Percentiles rank a stretch among this genome's conserved stretches.
Evolutionary conservation across 352 stramenopile genomes (phyloP).

Genomic region (Phytophthora boehmeriae): DNA sequence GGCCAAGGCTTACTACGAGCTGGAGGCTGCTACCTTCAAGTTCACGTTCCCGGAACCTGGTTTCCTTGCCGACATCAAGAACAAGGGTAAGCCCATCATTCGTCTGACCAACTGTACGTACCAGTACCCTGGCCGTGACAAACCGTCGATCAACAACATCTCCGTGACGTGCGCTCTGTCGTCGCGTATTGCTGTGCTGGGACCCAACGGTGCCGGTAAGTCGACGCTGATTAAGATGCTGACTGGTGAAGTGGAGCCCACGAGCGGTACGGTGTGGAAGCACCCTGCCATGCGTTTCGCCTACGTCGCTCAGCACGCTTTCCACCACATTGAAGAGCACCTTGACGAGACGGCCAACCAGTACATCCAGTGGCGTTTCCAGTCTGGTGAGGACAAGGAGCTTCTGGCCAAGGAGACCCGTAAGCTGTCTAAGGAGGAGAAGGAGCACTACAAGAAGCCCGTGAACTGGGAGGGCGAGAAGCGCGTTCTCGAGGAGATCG

Average conservation of each 20-base stretch:
- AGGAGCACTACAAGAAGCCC: slow-evolving; percentile 94
- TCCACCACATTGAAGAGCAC: slow-evolving; percentile 98
- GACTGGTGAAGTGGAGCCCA: slow-evolving; percentile 83
- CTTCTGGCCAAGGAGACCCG: slow-evolving; percentile 92
- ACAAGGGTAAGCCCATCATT: slow-evolving; percentile 92
- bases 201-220: slow-evolving; percentile 95
- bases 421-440: slow-evolving; percentile 93
- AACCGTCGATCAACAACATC: slow-evolving; percentile 87
- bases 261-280: slow-evolving; percentile 78
- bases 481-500: slow-evolving; percentile 90
- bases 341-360: slow-evolving; percentile 94
- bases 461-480: slow-evolving; percentile 94
- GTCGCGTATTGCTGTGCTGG: slow-evolving; percentile 82
- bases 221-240: slow-evolving; percentile 97
- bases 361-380: slow-evolving; percentile 98
- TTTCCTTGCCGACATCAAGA: slow-evolving; percentile 91
- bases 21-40: slow-evolving; percentile 84
- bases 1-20: slow-evolving; percentile 90
- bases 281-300: slow-evolving; percentile 92
- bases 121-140: slow-evolving; percentile 77
- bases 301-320: slow-evolving; percentile 97
- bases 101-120: slow-evolving; percentile 88
- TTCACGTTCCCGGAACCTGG: slow-evolving; percentile 89
- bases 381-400: slow-evolving; percentile 90
- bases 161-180: slow-evolving; percentile 82